These are phyloP conservation scores for Ascosphaera apis DNA, from an alignment of 2,329 filamentous ascomycete genomes.

Conservation along the genomic window DNA sequence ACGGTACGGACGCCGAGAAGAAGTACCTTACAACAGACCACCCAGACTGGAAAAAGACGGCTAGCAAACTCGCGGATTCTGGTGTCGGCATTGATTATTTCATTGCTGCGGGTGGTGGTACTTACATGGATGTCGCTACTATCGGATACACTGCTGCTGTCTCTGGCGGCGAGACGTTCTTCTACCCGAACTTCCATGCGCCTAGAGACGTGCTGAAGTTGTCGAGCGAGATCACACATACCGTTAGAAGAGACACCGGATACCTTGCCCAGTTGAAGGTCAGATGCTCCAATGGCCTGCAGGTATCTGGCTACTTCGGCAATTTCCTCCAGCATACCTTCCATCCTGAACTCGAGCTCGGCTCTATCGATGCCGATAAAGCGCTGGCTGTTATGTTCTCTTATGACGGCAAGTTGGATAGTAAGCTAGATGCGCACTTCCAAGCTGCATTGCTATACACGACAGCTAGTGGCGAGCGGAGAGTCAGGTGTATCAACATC, in stretches of 20 bases:
- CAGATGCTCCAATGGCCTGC: conserved; percentile 84
- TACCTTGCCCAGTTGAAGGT: conserved; percentile 98
- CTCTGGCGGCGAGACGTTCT: conserved; percentile 89
- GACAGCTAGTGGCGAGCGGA: conserved; percentile 64
- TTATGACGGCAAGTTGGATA: conserved; percentile 93
- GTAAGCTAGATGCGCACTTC: conserved; percentile 92
- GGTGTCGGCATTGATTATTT: conserved; percentile 90
- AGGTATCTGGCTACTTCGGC: conserved; percentile 82
- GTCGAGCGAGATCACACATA: conserved; percentile 63
- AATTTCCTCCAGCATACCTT: conserved; percentile 94
- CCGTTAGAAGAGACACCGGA: conserved; percentile 71
- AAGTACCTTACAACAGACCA: conserved; percentile 83
- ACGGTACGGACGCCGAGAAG: conserved; percentile 72
- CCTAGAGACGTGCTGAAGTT: conserved; percentile 69
- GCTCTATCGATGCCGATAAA: conserved; percentile 80
- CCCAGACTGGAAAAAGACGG: conserved; percentile 62
- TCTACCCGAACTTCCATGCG: conserved; percentile 87
- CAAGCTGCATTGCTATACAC: conserved; percentile 90
- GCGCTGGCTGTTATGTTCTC: conserved; percentile 76
- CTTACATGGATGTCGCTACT: conserved; percentile 81
- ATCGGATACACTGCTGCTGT: conserved; percentile 67
- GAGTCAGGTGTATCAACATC: conserved; percentile 79
- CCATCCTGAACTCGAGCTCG: conserved; percentile 83
- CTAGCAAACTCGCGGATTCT: conserved; percentile 65
- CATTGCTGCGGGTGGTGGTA: conserved; percentile 69